These are phyloP conservation scores for Penicilliopsis zonata DNA, from an alignment of 495 filamentous ascomycete genomes.

Conservation along the genomic window DNA sequence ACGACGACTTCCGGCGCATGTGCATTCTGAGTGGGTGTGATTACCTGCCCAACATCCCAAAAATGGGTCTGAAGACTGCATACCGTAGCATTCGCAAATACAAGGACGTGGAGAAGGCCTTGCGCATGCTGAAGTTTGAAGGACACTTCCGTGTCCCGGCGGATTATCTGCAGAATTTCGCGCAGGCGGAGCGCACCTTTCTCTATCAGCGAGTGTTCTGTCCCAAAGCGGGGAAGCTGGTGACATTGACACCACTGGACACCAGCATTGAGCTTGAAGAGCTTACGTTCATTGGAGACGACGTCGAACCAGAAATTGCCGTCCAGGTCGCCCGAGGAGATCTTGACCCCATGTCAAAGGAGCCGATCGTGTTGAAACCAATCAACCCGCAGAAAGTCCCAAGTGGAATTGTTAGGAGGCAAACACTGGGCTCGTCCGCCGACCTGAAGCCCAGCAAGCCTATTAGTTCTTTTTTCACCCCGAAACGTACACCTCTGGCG, in stretches of 20 bases:
- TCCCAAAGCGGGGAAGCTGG: conserved; percentile 52
- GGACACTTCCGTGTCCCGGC: conserved; percentile 68
- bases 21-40: conserved; percentile 97
- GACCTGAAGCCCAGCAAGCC: conserved; percentile 52
- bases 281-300: conserved; percentile 67
- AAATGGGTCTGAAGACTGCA: conserved; percentile 87
- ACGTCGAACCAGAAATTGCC: conserved; percentile 57
- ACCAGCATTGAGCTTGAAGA: conserved; percentile 46
- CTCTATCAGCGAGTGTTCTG: conserved; percentile 91
- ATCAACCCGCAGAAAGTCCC: conserved; percentile 11
- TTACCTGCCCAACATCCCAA: conserved; percentile 72
- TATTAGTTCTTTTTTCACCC: conserved; percentile 69
- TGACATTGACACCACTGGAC: conserved; percentile 56
- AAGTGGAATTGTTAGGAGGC: conserved; percentile 22
- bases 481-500: conserved; percentile 63
- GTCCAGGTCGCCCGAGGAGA: conserved; percentile 71
- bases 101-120: conserved; percentile 70
- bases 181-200: conserved; percentile 83
- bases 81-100: conserved; percentile 82
- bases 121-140: conserved; percentile 76
- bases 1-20: conserved; percentile 86
- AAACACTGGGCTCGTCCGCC: conserved; percentile 32
- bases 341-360: conserved; percentile 80
- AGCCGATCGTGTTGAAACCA: conserved; percentile 41
- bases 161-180: conserved; percentile 66